Conservation (phyloP, 768 basidiomycete species). For the Rickenella mellea region DNA sequence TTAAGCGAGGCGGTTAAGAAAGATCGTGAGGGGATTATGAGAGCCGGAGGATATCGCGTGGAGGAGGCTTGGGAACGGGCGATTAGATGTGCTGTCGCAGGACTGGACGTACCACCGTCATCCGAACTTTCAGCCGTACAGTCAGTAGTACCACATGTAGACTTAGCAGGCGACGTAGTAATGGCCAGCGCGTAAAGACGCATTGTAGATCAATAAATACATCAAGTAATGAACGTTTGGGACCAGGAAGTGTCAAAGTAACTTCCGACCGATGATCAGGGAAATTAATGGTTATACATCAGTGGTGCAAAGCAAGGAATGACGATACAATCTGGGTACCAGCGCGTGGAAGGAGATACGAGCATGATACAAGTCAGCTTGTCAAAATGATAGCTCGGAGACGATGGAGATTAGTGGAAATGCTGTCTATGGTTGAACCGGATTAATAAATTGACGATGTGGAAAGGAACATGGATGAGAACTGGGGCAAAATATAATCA, state of each 20-base stretch:
- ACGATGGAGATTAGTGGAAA: slow-evolving; percentile 1
- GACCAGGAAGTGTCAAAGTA: background rate
- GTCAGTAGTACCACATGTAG: background rate
- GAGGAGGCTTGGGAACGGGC: slow-evolving; percentile 85
- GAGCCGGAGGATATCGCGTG: slow-evolving; percentile 72
- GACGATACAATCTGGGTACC: background rate
- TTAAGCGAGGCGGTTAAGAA: slow-evolving; percentile 67
- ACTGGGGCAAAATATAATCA: background rate
- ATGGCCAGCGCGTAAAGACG: background rate
- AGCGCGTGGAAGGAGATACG: background rate
- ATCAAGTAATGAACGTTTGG: background rate
- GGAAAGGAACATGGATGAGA: slow-evolving; percentile 1
- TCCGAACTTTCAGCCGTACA: no score
- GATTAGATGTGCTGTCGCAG: slow-evolving; percentile 62
- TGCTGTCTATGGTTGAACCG: no score
- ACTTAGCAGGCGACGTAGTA: background rate
- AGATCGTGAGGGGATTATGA: slow-evolving; percentile 71
- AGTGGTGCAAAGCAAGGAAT: background rate
- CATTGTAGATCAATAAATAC: no score
- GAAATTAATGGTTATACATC: background rate
- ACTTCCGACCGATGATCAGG: background rate
- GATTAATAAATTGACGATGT: no score
- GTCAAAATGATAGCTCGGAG: background rate
- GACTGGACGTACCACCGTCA: slow-evolving; percentile 53
- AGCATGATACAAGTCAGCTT: background rate